These are phyloP conservation scores for Wilcoxina mikolae DNA, from an alignment of 495 filamentous ascomycete species.

Conservation along the genomic window DNA sequence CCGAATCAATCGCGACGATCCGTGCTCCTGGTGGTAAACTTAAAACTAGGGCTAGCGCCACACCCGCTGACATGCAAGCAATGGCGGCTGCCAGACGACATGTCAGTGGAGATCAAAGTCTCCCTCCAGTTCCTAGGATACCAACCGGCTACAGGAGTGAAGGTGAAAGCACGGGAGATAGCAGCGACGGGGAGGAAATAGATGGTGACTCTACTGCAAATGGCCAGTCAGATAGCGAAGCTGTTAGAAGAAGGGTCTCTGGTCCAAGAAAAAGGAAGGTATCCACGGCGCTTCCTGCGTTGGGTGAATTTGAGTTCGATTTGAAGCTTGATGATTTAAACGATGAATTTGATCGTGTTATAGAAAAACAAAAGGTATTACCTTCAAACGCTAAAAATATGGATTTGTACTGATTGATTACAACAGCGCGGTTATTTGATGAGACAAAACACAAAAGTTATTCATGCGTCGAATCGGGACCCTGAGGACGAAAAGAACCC, in stretches of 20 bases:
- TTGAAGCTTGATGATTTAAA: conserved; percentile 52
- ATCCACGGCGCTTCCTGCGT: conserved; percentile 50
- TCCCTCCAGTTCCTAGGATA: conserved; percentile 44
- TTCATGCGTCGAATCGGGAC: conserved; percentile 62
- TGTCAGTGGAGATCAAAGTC: conserved; percentile 46
- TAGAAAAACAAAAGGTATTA: conserved; percentile 95
- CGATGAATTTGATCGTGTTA: conserved; percentile 85
- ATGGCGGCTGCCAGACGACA: conserved; percentile 81
- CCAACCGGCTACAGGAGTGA: conserved; percentile 40
- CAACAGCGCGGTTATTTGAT: conserved; percentile 95
- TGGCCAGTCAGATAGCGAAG: conserved; percentile 31
- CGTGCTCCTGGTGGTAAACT: conserved; percentile 66
- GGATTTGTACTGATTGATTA: conserved; percentile 38
- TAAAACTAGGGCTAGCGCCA: conserved; percentile 78
- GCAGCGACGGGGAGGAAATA: conserved; percentile 19
- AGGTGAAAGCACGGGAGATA: conserved; percentile 33
- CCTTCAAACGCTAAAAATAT: conserved; percentile 33
- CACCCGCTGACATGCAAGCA: conserved; percentile 64
- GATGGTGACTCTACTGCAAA: conserved; percentile 21
- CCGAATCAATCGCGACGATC: conserved; percentile 78
- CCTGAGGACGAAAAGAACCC: conserved; percentile 41
- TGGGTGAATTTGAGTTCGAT: conserved; percentile 48
- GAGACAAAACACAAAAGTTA: conserved; percentile 95
- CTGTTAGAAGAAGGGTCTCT: conserved; percentile 31
- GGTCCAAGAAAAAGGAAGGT: conserved; percentile 43